Conservation (phyloP, 768 basidiomycete genomes). For the Russula lepida region DNA sequence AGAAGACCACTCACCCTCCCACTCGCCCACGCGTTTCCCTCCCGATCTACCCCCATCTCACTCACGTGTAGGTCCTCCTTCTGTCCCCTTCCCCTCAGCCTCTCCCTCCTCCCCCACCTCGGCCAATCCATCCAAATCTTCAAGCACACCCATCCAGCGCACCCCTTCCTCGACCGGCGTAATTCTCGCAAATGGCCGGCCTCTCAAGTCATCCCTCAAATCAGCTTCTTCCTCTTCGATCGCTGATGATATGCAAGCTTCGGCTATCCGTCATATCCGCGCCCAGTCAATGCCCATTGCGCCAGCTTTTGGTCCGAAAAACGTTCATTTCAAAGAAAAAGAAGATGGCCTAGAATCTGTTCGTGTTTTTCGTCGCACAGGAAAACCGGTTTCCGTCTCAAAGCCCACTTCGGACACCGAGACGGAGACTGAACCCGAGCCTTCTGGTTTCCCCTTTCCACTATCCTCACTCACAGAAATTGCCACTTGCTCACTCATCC, state of each 20-base stretch:
- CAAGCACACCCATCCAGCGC: conserved; percentile 9
- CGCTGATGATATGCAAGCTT: conserved; percentile 29
- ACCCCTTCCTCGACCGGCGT: conserved; percentile 32
- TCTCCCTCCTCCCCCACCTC: neutral
- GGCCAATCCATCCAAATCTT: neutral
- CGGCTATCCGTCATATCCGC: conserved; percentile 28
- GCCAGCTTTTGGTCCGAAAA: conserved; percentile 50
- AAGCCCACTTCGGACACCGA: conserved; percentile 31
- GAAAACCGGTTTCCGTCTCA: conserved; percentile 57
- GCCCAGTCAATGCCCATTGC: conserved; percentile 56
- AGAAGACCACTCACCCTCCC: conserved; percentile 14
- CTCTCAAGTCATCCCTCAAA: conserved; percentile 83
- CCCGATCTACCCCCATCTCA: neutral
- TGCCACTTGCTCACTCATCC: conserved; percentile 29
- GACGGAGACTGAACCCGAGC: conserved; percentile 31
- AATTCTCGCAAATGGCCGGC: conserved; percentile 67
- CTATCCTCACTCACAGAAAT: conserved; percentile 24
- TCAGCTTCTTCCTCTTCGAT: conserved; percentile 45
- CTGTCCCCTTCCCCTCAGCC: conserved; percentile 7
- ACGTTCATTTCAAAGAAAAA: conserved; percentile 74
- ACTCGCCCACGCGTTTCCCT: neutral
- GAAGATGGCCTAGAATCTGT: conserved; percentile 54
- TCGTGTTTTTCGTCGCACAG: conserved; percentile 55
- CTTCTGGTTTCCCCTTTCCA: conserved; percentile 21
- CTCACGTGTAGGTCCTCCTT: neutral